Percentiles rank a stretch among this genome's conserved stretches.
Conservation (phyloP, 169 alveolate genomes). For the Blepharisma undulans region DNA sequence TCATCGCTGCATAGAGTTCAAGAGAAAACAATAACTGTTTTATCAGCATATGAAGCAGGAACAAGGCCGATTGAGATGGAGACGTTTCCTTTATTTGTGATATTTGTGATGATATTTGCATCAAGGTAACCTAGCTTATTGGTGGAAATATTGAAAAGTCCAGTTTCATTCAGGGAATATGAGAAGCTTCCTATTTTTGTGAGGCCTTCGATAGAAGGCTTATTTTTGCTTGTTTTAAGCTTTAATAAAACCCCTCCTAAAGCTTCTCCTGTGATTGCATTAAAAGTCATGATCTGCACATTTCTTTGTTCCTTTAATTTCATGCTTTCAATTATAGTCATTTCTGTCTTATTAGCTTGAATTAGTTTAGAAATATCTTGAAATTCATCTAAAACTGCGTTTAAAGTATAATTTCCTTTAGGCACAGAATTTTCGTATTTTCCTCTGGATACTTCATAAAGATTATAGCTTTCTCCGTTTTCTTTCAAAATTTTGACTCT, state of each 20-base stretch:
- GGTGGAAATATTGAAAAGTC: background rate
- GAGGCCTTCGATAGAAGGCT: background rate
- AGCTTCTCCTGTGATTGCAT: constrained; percentile 9
- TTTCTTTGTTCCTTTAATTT: background rate
- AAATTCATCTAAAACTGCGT: background rate
- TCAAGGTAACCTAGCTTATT: background rate
- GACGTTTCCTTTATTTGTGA: background rate
- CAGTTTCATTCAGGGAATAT: background rate
- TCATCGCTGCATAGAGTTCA: background rate
- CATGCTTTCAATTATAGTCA: background rate
- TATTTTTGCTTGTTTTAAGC: background rate
- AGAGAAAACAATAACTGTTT: background rate
- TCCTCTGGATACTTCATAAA: background rate
- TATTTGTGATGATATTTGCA: background rate
- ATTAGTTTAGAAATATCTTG: background rate
- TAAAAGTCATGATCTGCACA: background rate
- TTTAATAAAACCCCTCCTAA: background rate
- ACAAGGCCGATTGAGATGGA: background rate
- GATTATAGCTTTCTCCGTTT: background rate
- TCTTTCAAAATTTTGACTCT: background rate
- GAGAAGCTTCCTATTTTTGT: background rate
- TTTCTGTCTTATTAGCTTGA: background rate
- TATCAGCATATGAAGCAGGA: background rate
- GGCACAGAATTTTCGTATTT: constrained; percentile 9
- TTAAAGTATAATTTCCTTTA: constrained; percentile 11